Conservation (phyloP, 2,329 filamentous ascomycete genomes). For the Dichotomopilus funicola region DNA sequence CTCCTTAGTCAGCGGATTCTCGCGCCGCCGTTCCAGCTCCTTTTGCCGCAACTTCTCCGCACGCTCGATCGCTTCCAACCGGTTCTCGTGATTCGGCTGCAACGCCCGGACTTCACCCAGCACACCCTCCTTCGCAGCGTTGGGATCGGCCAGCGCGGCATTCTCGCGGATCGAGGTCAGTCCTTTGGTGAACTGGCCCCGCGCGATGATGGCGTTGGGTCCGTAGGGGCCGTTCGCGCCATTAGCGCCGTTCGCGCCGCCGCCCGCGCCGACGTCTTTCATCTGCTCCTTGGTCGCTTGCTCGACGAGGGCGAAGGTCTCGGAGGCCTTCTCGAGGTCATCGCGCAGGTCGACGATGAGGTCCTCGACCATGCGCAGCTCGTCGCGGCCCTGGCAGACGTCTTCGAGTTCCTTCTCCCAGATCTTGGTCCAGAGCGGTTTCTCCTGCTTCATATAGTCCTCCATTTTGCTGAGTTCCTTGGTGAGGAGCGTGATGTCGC, state of each 20-base stretch:
- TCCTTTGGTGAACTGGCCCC: slow-evolving; percentile 48
- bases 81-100: slow-evolving; percentile 87
- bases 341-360: slow-evolving; percentile 86
- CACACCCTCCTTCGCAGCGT: slow-evolving; percentile 81
- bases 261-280: slow-evolving; percentile 58
- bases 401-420: slow-evolving; percentile 97
- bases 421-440: slow-evolving; percentile 97
- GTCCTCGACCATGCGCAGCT: slow-evolving; percentile 94
- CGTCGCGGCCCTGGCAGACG: slow-evolving; percentile 90
- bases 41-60: slow-evolving; percentile 87
- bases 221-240: too few species aligned
- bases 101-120: slow-evolving; percentile 89
- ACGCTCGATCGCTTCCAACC: slow-evolving; percentile 93
- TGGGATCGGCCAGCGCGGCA: slow-evolving; percentile 52
- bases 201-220: not conserved
- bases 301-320: slow-evolving; percentile 92
- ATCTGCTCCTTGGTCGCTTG: slow-evolving; percentile 98
- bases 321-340: slow-evolving; percentile 87
- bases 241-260: slow-evolving; percentile 32
- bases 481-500: slow-evolving; percentile 74
- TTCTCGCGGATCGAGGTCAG: slow-evolving; percentile 47
- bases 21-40: slow-evolving; percentile 71
- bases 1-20: slow-evolving; percentile 76
- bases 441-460: slow-evolving; percentile 84
- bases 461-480: slow-evolving; percentile 92